Evolutionary conservation across 2,329 filamentous ascomycete species (phyloP).

Genomic region (Endocalyx cinctus): DNA sequence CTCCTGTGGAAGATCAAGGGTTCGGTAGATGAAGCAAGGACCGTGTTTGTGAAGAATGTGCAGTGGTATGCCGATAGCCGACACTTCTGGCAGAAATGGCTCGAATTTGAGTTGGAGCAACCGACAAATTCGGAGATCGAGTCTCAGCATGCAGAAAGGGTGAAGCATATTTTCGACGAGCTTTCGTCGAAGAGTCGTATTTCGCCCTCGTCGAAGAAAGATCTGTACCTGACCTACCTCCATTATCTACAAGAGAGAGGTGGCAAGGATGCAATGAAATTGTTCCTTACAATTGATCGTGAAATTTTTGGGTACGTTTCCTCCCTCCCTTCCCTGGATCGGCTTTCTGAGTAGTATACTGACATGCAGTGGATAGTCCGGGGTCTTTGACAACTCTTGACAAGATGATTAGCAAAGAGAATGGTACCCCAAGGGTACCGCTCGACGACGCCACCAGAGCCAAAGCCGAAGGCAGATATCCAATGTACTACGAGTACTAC

Average conservation of each 20-base stretch:
- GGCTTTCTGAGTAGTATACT: constrained; percentile 2
- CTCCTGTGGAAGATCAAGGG: constrained; percentile 86
- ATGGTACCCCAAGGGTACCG: constrained; percentile 36
- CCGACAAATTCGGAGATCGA: constrained; percentile 64
- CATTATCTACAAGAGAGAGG: constrained; percentile 79
- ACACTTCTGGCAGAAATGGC: constrained; percentile 85
- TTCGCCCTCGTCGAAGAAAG: constrained; percentile 61
- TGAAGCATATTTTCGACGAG: constrained; percentile 75
- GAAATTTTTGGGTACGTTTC: constrained; percentile 77
- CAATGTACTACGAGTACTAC: constrained; percentile 50
- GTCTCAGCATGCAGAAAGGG: constrained; percentile 61
- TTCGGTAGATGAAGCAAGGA: constrained; percentile 72
- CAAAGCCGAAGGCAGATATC: constrained; percentile 48
- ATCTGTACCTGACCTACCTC: constrained; percentile 75
- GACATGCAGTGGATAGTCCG: constrained; percentile 33
- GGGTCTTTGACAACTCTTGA: constrained; percentile 38
- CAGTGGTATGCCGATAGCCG: constrained; percentile 81
- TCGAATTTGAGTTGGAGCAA: constrained; percentile 84
- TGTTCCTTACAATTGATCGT: constrained; percentile 76
- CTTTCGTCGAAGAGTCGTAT: constrained; percentile 71
- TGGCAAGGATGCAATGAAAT: constrained; percentile 76
- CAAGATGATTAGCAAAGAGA: constrained; percentile 39
- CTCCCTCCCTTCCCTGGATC: no score
- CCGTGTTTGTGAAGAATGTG: constrained; percentile 76
- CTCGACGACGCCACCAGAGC: constrained; percentile 47